Evolutionary conservation across 2,329 filamentous ascomycete genomes (phyloP).

Genomic region (Magnaporthiopsis incrustans): DNA sequence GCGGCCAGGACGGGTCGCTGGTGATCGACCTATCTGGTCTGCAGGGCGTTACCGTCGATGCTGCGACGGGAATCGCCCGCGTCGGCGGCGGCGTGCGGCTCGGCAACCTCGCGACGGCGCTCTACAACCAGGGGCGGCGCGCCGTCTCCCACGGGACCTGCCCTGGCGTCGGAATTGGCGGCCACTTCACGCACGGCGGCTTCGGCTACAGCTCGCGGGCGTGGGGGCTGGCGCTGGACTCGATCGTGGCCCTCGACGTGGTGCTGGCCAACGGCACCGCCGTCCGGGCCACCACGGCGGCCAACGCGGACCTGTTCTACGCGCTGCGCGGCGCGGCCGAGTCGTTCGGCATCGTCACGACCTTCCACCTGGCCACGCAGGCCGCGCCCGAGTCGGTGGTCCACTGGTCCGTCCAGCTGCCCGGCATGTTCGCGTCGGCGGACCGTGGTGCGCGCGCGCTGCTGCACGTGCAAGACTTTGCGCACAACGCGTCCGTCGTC

Average conservation of each 20-base stretch:
- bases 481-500: conserved; percentile 7
- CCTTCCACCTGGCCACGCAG: conserved; percentile 29
- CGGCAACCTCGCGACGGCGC: conserved; percentile 34
- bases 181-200: conserved; percentile 31
- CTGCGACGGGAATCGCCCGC: conserved; percentile 29
- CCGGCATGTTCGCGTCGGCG: conserved; percentile 1
- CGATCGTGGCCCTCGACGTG: conserved; percentile 26
- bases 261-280: conserved; percentile 27
- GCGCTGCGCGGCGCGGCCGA: conserved; percentile 33
- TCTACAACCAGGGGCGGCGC: conserved; percentile 28
- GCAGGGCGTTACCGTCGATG: conserved; percentile 32
- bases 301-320: conserved; percentile 33
- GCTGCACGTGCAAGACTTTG: conserved; percentile 7
- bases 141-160: conserved; percentile 45
- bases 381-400: conserved; percentile 19
- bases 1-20: conserved; percentile 39
- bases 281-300: conserved; percentile 22
- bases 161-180: conserved; percentile 34
- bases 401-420: conserved; percentile 6
- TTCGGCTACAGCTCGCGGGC: conserved; percentile 30
- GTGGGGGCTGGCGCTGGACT: conserved; percentile 27
- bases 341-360: conserved; percentile 32
- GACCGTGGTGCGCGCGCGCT: background rate
- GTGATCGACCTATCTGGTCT: conserved; percentile 38
- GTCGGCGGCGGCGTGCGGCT: conserved; percentile 42